phyloP scores from a whole-genome alignment of 106 monocot genomes.

The Allium cepa region DNA sequence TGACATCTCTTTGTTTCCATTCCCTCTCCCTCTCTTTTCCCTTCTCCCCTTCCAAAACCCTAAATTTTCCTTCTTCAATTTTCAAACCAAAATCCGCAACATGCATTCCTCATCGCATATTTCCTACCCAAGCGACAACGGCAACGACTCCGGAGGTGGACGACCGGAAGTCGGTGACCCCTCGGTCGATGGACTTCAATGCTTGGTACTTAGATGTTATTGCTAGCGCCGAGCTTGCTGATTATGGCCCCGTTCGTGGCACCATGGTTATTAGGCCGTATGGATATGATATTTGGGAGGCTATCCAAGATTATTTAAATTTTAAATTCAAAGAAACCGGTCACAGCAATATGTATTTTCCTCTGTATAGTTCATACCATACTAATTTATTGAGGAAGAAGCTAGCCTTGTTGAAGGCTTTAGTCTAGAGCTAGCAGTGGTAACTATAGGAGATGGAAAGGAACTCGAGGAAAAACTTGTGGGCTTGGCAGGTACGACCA shows the following conservation, averaged over 20 bases:
- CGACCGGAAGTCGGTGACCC: too few relatives aligned
- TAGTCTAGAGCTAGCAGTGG: constrained; percentile 88
- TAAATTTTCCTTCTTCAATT: constrained; percentile 4
- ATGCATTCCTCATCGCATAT: constrained; percentile 1
- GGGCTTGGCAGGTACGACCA: constrained; percentile 79
- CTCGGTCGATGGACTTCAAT: too few relatives aligned
- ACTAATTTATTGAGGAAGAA: constrained; percentile 96
- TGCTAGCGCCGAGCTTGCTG: too few relatives aligned
- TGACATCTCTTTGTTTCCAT: constrained; percentile 46
- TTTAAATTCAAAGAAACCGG: constrained; percentile 94
- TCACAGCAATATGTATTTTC: constrained; percentile 97
- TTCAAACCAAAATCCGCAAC: constrained; percentile 8
- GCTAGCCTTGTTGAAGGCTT: constrained; percentile 97
- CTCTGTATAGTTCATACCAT: constrained; percentile 90
- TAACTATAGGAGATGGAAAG: constrained; percentile 97
- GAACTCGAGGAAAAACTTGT: constrained; percentile 99
- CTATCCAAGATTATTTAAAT: constrained; percentile 95
- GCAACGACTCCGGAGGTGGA: background rate
- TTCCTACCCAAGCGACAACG: constrained; percentile 21
- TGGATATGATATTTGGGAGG: constrained; percentile 96
- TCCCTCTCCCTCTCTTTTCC: constrained; percentile 28
- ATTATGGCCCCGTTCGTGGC: too few relatives aligned
- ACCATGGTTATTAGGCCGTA: constrained; percentile 89
- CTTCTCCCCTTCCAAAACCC: constrained; percentile 28
- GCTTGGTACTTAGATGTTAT: too few relatives aligned